Base-by-base conservation (phyloP, 139 green algal species). In the Tetradesmus obliquus region DNA sequence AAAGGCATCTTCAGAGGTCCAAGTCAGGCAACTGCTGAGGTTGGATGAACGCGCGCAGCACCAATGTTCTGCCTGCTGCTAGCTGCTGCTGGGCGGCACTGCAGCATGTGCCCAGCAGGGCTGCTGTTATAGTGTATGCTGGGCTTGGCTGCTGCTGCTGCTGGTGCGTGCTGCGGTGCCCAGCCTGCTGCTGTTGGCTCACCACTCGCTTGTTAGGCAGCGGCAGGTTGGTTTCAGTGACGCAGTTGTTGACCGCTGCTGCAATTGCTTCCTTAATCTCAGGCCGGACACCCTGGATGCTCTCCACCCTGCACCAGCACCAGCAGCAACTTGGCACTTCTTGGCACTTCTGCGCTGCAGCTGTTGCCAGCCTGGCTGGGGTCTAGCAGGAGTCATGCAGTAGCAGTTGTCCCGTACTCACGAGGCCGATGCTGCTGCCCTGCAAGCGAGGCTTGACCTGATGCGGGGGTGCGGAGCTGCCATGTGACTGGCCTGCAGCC, bases 231-330 rank as follows among this genome's bases (percentile, higher is more conserved):
- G 89, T 92, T 12, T 89, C 62, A 2, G 86, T 94, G 32, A 94
- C 72, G 58, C 88, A 93, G 82, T 90, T 94, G 57, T 79, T 66
- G 22, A 97, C 81, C 2, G 94, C 95, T n/a, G 84, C 72, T 51
- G 87, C 20, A 55, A 99, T 96, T 22, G 96, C 96, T 7, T 90
- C 82, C 9, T 97, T 92, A 10, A 98, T 86, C 51, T 97, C 95
- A 0, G 60, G 80, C 3, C 94, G 80, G n/a, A 97, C 88, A 51
- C 95, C 94, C 51, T 93, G 22, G 22, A 97, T 95, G 2, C 89
- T 92, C 60, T 97, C 95, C 0, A 97, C 93, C n/a, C 80, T 22
- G 82, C 87, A 94, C 45, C 32, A 79, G 4, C 84, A 80, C 2
- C 58, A 57, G 60, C 84, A 32, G 84, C 32, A 32, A 6, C 20